Base-by-base conservation (phyloP, 768 basidiomycete species). In the Gyrodon lividus region DNA sequence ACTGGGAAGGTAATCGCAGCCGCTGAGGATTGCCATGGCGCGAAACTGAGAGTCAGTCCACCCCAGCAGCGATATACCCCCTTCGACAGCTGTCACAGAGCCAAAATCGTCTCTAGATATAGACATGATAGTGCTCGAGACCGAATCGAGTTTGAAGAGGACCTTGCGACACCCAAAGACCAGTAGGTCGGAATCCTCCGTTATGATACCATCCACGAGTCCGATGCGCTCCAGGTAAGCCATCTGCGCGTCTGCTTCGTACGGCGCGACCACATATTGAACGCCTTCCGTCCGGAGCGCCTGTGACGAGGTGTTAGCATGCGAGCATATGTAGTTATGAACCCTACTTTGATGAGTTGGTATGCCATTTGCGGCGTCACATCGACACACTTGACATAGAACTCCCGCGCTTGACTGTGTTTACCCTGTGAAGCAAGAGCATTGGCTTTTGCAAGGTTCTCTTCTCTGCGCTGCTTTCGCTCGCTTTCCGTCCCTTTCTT, bases 231-330 rank as follows among this genome's bases (percentile, higher is more conserved):
- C 97, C 39, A 99, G 80, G 70, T 88, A 98, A 40, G 92, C 88
- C 50, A 99, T 80, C 68, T 99, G 97, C 1, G 97, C 93, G 63
- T 99, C 97, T 0, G 97, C 97, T 75, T 99, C 97, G 68, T 98
- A 99, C 0, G 97, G 97, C 4, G 97, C 96, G 16, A 98, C 97
- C 34, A 98, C 75, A 64, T 96, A 97, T 17, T 79, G 66, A 7
- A 98, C 80, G 16, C 73, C 71, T 63, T 97, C 95, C 10, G 87
- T 89, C 43, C 80, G 80, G 28, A 99, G 76, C 10, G 90, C 95
- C 95, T 98, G 58, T 9, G 50, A 12, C 33, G 37, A 43, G 30
- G 38, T n/a, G 26, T 61, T 50, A 55, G 46, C 35, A 28, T 31
- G 35, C 33, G 49, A 26, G 49, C 31, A 38, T 17, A 16, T n/a